These are phyloP conservation scores for Aspergillus texensis DNA, from an alignment of 2,329 filamentous ascomycete species.

Conservation along the genomic window DNA sequence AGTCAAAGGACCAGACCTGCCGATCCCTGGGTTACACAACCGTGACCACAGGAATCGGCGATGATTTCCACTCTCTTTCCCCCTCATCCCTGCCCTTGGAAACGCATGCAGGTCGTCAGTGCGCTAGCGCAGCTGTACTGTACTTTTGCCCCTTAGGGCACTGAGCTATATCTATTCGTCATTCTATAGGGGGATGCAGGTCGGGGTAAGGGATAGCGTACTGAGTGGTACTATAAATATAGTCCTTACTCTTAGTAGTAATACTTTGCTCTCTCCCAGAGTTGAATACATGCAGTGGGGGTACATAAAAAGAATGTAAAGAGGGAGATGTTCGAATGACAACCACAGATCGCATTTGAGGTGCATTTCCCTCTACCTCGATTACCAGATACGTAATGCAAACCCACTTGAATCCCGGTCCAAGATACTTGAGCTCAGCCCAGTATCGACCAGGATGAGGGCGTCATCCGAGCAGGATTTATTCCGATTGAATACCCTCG, in stretches of 20 bases:
- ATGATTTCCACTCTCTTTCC: not conserved
- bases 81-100: not conserved
- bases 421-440: not conserved
- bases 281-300: not conserved
- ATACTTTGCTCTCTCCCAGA: not conserved
- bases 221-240: not conserved
- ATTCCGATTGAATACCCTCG: not conserved
- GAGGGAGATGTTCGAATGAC: not conserved
- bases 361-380: not conserved
- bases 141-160: not conserved
- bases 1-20: constrained; percentile 6
- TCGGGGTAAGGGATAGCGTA: not conserved
- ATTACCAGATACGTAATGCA: not conserved
- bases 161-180: not conserved
- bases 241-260: not conserved
- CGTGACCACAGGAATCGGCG: not conserved
- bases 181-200: not conserved
- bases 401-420: not conserved
- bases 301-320: not conserved
- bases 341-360: not conserved
- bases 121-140: not conserved
- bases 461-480: not conserved
- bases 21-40: constrained; percentile 6
- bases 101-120: not conserved
- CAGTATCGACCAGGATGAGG: not conserved